Base-by-base conservation (phyloP, 331 rosid genomes). In the Rhamnella rubrinervis region DNA sequence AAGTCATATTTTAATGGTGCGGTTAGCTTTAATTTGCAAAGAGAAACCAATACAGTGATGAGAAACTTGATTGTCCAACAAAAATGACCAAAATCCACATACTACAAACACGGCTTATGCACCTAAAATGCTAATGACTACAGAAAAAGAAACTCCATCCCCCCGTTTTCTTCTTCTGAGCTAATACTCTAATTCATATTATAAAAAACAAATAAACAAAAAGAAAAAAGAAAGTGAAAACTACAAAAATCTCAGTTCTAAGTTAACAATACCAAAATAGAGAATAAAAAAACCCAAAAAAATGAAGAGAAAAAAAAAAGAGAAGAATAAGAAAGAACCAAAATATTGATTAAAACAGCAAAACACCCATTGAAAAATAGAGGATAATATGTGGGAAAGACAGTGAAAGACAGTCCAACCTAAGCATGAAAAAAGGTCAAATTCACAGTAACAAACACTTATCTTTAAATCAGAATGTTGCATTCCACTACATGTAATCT, bases 341-440 rank as follows among this genome's bases (percentile, higher is more conserved):
- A 23, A 23, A 23, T 23, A 23, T 25, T 51, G 18, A 3, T 16
- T 35, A 51, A 59, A 74, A 62, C 40, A 31, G 35, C 37, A 19
- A 59, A 41, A 61, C 9, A 23, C 72, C 72, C 78, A 73, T 65
- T 16, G 20, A 46, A 18, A 28, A 57, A 28, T 37, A 23, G 0
- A 28, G 18, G 62, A 62, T 4, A 31, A 59, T 16, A 68, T 9
- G 17, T 6, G 17, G 17, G 4, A 50, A 3, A 66, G 12, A 71
- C 28, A 47, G 51, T 70, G 25, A 71, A 18, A 41, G 63, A 66
- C 60, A 71, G 67, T 61, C 47, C 40, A 39, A 84, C 66, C 78
- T 70, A 58, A 61, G 50, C 37, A 55, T 21, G 17, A 64, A 52
- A 17, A 20, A 61, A 63, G 47, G 68, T 41, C 15, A 58, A 56